phyloP scores from a whole-genome alignment of 345 rosid genomes.

The Eucalyptus tenuipes region DNA sequence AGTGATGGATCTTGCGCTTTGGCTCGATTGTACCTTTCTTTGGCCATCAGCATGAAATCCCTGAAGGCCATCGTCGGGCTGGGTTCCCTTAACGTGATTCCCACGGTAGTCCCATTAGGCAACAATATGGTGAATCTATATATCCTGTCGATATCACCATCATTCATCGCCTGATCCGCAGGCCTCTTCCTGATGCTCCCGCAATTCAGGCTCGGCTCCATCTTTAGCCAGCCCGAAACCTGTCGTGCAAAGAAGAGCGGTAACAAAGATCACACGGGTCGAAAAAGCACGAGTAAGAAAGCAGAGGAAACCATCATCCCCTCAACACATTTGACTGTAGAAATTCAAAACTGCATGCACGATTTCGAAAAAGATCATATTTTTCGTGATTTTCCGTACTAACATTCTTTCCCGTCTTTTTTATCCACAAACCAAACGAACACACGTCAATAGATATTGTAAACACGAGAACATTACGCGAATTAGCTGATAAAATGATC shows the following conservation, averaged over 20 bases:
- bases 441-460: background rate
- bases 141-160: background rate
- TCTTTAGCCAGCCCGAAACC: background rate
- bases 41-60: conserved; percentile 18
- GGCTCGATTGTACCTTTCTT: conserved; percentile 8
- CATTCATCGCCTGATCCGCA: background rate
- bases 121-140: conserved; percentile 43
- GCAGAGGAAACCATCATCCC: background rate
- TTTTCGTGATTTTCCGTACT: background rate
- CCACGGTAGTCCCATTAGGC: conserved; percentile 36
- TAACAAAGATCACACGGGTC: background rate
- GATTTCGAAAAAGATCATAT: background rate
- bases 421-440: background rate
- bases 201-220: background rate
- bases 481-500: background rate
- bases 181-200: background rate
- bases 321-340: background rate
- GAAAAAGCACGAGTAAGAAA: background rate
- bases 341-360: background rate
- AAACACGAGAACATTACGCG: background rate
- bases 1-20: background rate
- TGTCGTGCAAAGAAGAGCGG: background rate
- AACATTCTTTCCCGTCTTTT: background rate
- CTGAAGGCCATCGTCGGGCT: conserved; percentile 6
- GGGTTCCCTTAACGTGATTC: conserved; percentile 6